Conservation (phyloP, 805 yeast species). For the Ogataea ramenticola region DNA sequence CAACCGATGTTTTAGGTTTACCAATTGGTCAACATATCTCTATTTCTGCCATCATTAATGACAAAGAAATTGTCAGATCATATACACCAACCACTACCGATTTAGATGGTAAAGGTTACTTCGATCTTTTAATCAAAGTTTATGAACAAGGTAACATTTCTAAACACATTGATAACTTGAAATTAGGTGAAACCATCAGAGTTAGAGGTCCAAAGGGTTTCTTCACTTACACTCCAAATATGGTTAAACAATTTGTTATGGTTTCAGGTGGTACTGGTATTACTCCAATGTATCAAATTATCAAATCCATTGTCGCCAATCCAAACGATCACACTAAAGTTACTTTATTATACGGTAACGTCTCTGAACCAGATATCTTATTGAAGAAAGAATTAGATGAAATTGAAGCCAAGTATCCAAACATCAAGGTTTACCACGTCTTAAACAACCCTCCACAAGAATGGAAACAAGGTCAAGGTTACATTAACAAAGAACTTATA, state of each 20-base stretch:
- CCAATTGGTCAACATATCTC: constrained; percentile 94
- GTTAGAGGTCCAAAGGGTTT: constrained; percentile 91
- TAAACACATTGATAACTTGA: constrained; percentile 58
- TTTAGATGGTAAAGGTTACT: constrained; percentile 64
- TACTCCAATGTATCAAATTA: constrained; percentile 91
- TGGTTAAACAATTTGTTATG: constrained; percentile 72
- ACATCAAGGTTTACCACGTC: constrained; percentile 64
- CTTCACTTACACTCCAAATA: constrained; percentile 75
- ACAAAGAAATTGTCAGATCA: constrained; percentile 75
- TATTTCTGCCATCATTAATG: constrained; percentile 67
- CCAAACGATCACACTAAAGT: constrained; percentile 76
- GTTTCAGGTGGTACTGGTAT: constrained; percentile 97
- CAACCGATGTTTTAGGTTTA: constrained; percentile 70
- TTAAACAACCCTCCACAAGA: constrained; percentile 64
- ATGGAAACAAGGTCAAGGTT: constrained; percentile 80
- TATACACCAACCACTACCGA: constrained; percentile 88
- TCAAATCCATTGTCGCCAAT: constrained; percentile 70
- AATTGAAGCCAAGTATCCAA: constrained; percentile 48
- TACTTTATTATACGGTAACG: constrained; percentile 74
- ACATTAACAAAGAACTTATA: constrained; percentile 69
- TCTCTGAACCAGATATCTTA: constrained; percentile 70
- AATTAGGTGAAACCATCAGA: constrained; percentile 70
- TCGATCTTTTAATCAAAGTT: constrained; percentile 79
- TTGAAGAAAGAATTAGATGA: constrained; percentile 73
- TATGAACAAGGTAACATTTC: constrained; percentile 85